These are phyloP conservation scores for Erysimum cheiri DNA, from an alignment of 441 rosid genomes.

Conservation along the genomic window DNA sequence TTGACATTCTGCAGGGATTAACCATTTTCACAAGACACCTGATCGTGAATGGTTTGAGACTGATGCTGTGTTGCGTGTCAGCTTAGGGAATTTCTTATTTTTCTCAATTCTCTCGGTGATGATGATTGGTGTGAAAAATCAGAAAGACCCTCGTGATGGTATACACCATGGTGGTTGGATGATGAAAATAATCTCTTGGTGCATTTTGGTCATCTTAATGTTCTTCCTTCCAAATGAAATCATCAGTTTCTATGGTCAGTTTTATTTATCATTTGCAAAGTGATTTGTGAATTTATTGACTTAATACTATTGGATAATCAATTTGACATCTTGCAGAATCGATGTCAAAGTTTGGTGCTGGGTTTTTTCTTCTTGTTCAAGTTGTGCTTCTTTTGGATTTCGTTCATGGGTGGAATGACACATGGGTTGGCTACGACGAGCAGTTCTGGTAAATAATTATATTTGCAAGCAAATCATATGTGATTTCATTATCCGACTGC, in stretches of 20 bases:
- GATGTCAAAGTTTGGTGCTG: conserved; percentile 90
- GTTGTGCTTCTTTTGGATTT: conserved; percentile 98
- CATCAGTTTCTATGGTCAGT: conserved; percentile 82
- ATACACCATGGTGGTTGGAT: conserved; percentile 99
- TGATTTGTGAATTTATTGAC: neutral
- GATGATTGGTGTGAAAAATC: conserved; percentile 91
- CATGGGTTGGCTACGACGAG: conserved; percentile 92
- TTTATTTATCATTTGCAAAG: neutral
- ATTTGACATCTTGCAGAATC: conserved; percentile 57
- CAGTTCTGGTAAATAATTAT: conserved; percentile 83
- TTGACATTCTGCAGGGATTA: conserved; percentile 72
- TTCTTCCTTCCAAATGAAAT: conserved; percentile 91
- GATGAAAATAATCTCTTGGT: conserved; percentile 88
- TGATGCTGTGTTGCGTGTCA: conserved; percentile 90
- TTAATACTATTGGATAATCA: neutral
- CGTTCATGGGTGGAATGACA: conserved; percentile 98
- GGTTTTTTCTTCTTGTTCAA: conserved; percentile 94
- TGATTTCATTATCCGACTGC: neutral
- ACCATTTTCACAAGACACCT: conserved; percentile 83
- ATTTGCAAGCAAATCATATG: neutral
- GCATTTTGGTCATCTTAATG: conserved; percentile 78
- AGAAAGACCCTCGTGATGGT: conserved; percentile 92
- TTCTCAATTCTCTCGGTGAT: conserved; percentile 71
- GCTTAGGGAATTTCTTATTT: conserved; percentile 90
- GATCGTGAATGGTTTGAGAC: conserved; percentile 94